Evolutionary conservation across 2,329 filamentous ascomycete species (phyloP).

Genomic region (Corynespora cassiicola): DNA sequence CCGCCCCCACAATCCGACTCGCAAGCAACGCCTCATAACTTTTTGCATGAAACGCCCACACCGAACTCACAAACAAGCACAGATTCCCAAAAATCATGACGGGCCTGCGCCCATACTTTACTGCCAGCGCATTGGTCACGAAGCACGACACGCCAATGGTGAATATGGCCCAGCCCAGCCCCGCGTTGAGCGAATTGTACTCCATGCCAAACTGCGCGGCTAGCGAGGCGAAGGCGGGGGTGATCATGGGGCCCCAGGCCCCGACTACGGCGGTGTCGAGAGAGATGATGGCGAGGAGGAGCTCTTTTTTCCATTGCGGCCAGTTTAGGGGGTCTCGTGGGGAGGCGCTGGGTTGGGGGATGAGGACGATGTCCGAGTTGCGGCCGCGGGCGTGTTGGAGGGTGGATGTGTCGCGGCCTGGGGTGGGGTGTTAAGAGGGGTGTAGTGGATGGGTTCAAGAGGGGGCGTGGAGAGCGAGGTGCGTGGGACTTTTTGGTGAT

Average conservation of each 20-base stretch:
- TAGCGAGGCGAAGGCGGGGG: slow-evolving; percentile 23
- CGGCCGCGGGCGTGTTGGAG: slow-evolving; percentile 35
- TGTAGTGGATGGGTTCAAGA: not conserved
- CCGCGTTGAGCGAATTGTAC: slow-evolving; percentile 22
- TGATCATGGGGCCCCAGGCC: slow-evolving; percentile 29
- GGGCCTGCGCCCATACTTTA: slow-evolving; percentile 25
- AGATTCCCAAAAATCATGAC: slow-evolving; percentile 27
- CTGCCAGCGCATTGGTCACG: slow-evolving; percentile 22
- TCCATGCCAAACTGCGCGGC: slow-evolving; percentile 25
- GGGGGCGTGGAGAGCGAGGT: not conserved
- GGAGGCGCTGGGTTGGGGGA: slow-evolving; percentile 13
- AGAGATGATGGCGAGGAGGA: slow-evolving; percentile 22
- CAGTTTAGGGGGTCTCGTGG: slow-evolving; percentile 27
- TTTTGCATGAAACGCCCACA: slow-evolving; percentile 26
- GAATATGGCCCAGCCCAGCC: slow-evolving; percentile 27
- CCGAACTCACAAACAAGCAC: slow-evolving; percentile 21
- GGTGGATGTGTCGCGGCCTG: slow-evolving; percentile 29
- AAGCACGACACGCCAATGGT: slow-evolving; percentile 27
- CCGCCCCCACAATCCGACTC: slow-evolving; percentile 24
- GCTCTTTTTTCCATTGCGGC: slow-evolving; percentile 31
- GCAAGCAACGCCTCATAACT: slow-evolving; percentile 22
- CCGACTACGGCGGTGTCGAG: slow-evolving; percentile 27
- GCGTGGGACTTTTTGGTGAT: too few relatives aligned
- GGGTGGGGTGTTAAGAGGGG: too few relatives aligned
- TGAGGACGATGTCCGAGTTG: slow-evolving; percentile 34